phyloP scores from a whole-genome alignment of 352 stramenopile genomes.

The Blastocystis sp. region DNA sequence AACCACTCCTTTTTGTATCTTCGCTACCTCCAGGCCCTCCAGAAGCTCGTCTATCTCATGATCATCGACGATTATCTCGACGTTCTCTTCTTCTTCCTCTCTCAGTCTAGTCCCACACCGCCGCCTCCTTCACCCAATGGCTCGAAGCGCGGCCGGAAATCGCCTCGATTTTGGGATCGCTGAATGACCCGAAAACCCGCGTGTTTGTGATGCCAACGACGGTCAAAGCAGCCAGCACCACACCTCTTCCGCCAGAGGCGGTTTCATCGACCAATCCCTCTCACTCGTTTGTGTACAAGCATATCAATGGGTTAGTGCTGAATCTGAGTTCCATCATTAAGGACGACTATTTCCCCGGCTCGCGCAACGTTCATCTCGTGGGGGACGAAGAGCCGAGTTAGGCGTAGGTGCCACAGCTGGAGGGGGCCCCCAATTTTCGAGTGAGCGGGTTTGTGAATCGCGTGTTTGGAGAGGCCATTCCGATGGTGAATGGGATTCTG shows the following conservation, averaged over 20 bases:
- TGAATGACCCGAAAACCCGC: conserved; percentile 70
- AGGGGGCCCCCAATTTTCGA: conserved; percentile 83
- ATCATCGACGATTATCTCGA: conserved; percentile 60
- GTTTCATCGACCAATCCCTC: conserved; percentile 54
- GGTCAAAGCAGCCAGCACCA: conserved; percentile 73
- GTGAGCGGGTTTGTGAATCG: conserved; percentile 76
- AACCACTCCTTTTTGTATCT: conserved; percentile 14
- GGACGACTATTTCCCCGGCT: conserved; percentile 83
- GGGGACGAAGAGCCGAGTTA: conserved; percentile 70
- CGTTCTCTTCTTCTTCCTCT: not conserved
- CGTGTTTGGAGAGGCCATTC: conserved; percentile 71
- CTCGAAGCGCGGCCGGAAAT: conserved; percentile 69
- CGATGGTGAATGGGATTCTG: conserved; percentile 68
- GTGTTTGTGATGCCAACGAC: conserved; percentile 76
- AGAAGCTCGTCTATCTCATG: conserved; percentile 67
- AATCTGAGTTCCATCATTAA: conserved; percentile 80
- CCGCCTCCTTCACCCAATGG: conserved; percentile 63
- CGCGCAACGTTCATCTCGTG: conserved; percentile 62
- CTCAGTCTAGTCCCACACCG: conserved; percentile 64
- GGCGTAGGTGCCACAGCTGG: conserved; percentile 75
- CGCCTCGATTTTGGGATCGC: conserved; percentile 29
- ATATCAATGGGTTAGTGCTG: conserved; percentile 77
- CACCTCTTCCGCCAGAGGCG: conserved; percentile 79
- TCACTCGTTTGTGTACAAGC: conserved; percentile 78
- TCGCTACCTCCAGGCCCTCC: conserved; percentile 47